Base-by-base conservation (phyloP, 768 basidiomycete genomes). In the Gloeopeniophorella convolvens region DNA sequence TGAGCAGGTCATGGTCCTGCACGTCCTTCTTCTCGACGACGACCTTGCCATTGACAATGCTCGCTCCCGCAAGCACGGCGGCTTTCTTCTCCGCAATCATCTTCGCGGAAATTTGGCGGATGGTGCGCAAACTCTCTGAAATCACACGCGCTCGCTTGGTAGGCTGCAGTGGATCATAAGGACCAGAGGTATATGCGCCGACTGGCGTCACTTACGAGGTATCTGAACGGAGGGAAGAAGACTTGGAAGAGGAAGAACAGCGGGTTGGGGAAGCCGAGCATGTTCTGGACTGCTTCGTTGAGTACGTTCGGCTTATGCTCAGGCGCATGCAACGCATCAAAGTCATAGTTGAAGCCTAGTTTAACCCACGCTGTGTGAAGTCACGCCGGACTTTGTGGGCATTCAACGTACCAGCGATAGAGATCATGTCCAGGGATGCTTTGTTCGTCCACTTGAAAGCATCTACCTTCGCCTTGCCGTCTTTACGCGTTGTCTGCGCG, bases 1-100 rank as follows among this genome's bases (percentile, higher is more conserved):
- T 61, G n/a, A 65, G 54, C 8, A 65, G 44, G 49, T 65, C 63
- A 16, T 48, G 50, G 1, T 58, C 57, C 11, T 32, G 42, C 13
- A 59, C 21, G 27, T 49, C 39, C 8, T 50, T 47, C 39, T 31
- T 32, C 21, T 50, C 51, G 15, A 44, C 42, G 9, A 7, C 26
- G 28, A n/a, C 37, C 8, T 30, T 18, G n/a, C n/a, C n/a, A n/a
- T n/a, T n/a, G n/a, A n/a, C n/a, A n/a, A n/a, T n/a, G n/a, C n/a
- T n/a, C n/a, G n/a, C n/a, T n/a, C n/a, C n/a, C n/a, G n/a, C n/a
- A n/a, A n/a, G n/a, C n/a, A n/a, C n/a, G n/a, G 26, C 42, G 42
- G 24, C 1, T 42, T 28, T 13, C 6, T 13, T 42, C 42, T 49
- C 39, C 5, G 30, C 28, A 11, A 42, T 36, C 18, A 49, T 20